These are phyloP conservation scores for Linaria vulgaris DNA, from an alignment of 257 asterid genomes.

Conservation along the genomic window DNA sequence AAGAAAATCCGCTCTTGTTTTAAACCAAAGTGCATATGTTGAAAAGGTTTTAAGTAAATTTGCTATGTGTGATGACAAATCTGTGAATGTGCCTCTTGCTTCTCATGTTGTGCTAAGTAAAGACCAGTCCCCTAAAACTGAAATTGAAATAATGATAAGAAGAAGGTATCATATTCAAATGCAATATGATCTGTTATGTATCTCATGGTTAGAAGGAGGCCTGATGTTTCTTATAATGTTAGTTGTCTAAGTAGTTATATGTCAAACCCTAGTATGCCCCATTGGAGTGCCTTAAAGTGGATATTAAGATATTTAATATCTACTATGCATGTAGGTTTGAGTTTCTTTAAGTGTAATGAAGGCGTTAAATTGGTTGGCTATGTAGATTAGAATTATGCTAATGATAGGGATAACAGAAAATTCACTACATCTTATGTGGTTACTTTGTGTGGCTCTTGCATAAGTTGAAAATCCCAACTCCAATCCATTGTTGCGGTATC, in stretches of 20 bases:
- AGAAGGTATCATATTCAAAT: neutral
- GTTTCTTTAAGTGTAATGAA: neutral
- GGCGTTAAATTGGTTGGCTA: neutral
- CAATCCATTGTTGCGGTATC: neutral
- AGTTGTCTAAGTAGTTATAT: neutral
- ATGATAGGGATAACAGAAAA: neutral
- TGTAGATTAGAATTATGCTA: neutral
- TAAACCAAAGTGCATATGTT: too few relatives aligned
- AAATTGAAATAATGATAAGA: too few relatives aligned
- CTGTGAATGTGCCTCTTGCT: too few relatives aligned
- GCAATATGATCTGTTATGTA: neutral
- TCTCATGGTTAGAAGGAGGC: too few relatives aligned
- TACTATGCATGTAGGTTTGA: neutral
- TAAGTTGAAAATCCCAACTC: neutral
- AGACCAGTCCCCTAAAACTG: too few relatives aligned
- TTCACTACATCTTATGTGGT: neutral
- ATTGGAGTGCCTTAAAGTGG: neutral
- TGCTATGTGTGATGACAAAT: too few relatives aligned
- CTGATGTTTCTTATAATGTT: neutral
- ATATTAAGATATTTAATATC: neutral
- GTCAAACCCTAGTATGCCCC: neutral
- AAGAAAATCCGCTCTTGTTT: too few relatives aligned
- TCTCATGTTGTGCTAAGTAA: too few relatives aligned
- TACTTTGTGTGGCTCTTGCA: neutral
- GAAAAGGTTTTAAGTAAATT: too few relatives aligned